phyloP scores from a whole-genome alignment of 202 grass and related monocot genomes.

The Elaeis oleifera region DNA sequence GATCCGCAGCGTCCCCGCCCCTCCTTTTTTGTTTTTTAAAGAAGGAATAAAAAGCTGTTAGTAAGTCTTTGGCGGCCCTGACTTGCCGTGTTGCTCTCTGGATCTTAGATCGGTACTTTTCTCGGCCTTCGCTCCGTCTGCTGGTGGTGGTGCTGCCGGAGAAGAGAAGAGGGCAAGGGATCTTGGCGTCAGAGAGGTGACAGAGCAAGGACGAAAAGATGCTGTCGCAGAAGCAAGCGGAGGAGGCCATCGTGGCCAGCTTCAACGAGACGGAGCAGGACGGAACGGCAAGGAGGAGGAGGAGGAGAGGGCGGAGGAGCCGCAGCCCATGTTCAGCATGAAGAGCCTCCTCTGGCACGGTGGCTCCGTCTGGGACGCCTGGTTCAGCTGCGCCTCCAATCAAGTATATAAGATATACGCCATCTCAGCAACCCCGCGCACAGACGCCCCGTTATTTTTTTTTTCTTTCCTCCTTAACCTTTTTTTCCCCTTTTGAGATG shows the following conservation, averaged over 20 bases:
- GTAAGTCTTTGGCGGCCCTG: no score
- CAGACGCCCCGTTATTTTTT: neutral
- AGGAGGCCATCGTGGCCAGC: slow-evolving; percentile 65
- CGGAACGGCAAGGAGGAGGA: slow-evolving; percentile 54
- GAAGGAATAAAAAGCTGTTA: no score
- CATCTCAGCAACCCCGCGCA: no score
- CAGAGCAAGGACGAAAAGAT: slow-evolving; percentile 27
- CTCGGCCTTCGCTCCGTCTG: no score
- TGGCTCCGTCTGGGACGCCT: slow-evolving; percentile 95
- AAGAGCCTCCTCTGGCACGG: slow-evolving; percentile 86
- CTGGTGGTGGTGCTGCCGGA: no score
- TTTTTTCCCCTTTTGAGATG: no score
- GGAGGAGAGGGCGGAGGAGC: slow-evolving; percentile 26
- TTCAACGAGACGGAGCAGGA: slow-evolving; percentile 32
- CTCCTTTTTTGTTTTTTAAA: no score
- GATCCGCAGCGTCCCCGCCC: neutral
- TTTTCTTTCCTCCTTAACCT: neutral
- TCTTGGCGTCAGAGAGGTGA: neutral
- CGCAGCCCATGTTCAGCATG: slow-evolving; percentile 31
- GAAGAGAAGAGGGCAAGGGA: neutral
- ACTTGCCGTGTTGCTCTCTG: no score
- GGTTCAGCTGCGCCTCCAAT: slow-evolving; percentile 99
- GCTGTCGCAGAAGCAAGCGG: slow-evolving; percentile 67
- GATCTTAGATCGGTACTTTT: no score
- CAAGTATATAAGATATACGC: slow-evolving; percentile 29